phyloP scores from a whole-genome alignment of 352 stramenopile genomes.

The Globisporangium cederbergense region DNA sequence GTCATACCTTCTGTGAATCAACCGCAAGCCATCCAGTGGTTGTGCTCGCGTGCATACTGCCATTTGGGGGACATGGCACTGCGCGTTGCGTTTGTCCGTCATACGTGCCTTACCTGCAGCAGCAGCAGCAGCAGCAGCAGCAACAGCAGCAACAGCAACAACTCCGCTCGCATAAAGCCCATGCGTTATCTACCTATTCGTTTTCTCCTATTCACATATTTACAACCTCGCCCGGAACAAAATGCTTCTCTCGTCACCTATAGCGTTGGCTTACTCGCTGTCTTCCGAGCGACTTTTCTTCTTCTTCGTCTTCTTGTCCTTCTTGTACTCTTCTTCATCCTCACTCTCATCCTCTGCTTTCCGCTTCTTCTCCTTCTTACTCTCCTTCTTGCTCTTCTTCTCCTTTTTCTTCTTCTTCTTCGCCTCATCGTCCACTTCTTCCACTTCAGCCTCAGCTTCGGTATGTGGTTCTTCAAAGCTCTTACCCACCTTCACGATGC shows the following conservation, averaged over 20 bases:
- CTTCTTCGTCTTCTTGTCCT: constrained; percentile 33
- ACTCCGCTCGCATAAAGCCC: no score
- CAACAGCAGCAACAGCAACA: no score
- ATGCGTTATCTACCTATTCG: no score
- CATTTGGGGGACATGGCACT: no score
- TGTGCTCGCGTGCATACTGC: no score
- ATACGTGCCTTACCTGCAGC: no score
- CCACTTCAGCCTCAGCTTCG: constrained; percentile 6
- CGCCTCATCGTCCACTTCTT: constrained; percentile 12
- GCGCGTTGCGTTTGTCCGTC: no score
- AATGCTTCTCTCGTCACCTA: not conserved
- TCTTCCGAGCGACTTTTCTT: constrained; percentile 2
- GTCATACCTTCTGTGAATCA: no score
- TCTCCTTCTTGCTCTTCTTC: constrained; percentile 17
- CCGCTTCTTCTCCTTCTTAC: constrained; percentile 11
- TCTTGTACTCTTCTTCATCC: constrained; percentile 13
- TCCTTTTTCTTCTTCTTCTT: constrained; percentile 22
- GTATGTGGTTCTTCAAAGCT: not conserved
- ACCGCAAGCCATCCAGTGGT: no score
- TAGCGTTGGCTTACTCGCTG: not conserved
- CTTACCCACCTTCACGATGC: not conserved
- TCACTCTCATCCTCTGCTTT: constrained; percentile 17
- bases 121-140: no score
- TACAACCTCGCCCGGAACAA: not conserved
- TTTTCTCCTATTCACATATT: constrained; percentile 5